Evolutionary conservation across 2,329 filamentous ascomycete genomes (phyloP).

Genomic region (Aurifilum marmelostoma): DNA sequence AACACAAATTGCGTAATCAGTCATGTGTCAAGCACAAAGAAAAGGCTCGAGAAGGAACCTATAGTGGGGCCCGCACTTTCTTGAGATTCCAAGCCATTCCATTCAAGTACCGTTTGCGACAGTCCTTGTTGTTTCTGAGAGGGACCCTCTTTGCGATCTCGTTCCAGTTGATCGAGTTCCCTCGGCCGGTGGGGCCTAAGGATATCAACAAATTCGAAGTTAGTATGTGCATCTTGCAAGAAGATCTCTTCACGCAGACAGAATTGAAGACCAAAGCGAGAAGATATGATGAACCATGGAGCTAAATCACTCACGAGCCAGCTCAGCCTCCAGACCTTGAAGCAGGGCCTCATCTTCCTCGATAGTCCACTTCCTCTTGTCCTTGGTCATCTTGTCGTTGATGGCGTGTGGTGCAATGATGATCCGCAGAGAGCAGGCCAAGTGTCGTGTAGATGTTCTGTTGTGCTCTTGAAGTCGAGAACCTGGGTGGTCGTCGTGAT

Average conservation of each 20-base stretch:
- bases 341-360: slow-evolving; percentile 12
- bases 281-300: background rate
- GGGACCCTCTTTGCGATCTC: slow-evolving; percentile 11
- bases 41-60: no score
- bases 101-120: slow-evolving; percentile 9
- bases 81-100: slow-evolving; percentile 16
- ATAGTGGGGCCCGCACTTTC: background rate
- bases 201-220: background rate
- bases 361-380: slow-evolving; percentile 10
- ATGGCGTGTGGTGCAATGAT: background rate
- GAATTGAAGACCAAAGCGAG: background rate
- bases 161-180: slow-evolving; percentile 13
- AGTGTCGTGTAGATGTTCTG: background rate
- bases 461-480: background rate
- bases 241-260: background rate
- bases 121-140: slow-evolving; percentile 10
- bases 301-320: slow-evolving; percentile 1
- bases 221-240: background rate
- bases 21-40: no score
- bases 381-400: background rate
- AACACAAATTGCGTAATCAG: background rate
- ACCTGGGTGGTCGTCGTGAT: background rate
- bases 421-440: background rate
- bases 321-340: slow-evolving; percentile 8
- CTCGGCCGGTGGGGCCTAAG: slow-evolving; percentile 4